phyloP scores from a whole-genome alignment of 164 flowering plant species.

The Annona cherimola region DNA sequence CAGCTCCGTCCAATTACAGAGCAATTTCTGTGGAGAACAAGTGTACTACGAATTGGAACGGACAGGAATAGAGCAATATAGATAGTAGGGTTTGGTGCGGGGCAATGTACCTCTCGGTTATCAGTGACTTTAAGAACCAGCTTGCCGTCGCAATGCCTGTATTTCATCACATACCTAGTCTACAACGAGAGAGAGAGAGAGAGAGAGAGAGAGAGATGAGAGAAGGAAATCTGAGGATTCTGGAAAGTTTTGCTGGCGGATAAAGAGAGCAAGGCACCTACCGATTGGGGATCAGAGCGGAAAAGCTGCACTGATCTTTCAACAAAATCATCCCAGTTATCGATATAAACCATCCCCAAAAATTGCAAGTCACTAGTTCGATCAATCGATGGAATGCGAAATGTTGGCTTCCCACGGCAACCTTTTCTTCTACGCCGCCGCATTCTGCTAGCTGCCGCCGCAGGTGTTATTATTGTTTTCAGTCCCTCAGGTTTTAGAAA shows the following conservation, averaged over 20 bases:
- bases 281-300: conserved; percentile 83
- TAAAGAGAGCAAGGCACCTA: conserved; percentile 13
- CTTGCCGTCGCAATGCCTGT: conserved; percentile 87
- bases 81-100: neutral
- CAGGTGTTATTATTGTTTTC: too few relatives aligned
- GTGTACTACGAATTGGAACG: neutral
- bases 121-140: conserved; percentile 96
- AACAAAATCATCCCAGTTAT: conserved; percentile 88
- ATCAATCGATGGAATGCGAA: neutral
- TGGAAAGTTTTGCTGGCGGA: neutral
- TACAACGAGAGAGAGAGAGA: conserved; percentile 19
- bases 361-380: neutral
- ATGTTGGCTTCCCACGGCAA: too few relatives aligned
- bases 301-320: conserved; percentile 85
- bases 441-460: too few relatives aligned
- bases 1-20: neutral
- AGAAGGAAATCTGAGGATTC: neutral
- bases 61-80: neutral
- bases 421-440: too few relatives aligned
- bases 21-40: neutral
- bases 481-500: too few relatives aligned
- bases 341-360: conserved; percentile 69
- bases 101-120: conserved; percentile 56
- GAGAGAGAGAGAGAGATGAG: neutral
- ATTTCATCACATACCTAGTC: conserved; percentile 83